Conservation (phyloP, 495 filamentous ascomycete species). For the Lentithecium fluviatile region DNA sequence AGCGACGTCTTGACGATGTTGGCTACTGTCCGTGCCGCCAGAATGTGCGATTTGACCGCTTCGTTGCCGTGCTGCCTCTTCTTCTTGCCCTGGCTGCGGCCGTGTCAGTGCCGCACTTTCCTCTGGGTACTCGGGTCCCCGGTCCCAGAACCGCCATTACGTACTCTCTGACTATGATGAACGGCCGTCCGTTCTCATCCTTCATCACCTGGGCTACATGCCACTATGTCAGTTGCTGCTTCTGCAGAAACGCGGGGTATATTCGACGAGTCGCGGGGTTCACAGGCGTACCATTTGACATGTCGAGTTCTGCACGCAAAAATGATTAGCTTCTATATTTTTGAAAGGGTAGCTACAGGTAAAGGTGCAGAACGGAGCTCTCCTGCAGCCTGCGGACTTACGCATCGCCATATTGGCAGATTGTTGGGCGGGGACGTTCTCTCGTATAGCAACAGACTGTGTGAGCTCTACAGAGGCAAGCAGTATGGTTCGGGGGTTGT, state of each 20-base stretch:
- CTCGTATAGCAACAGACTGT: constrained; percentile 21
- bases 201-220: constrained; percentile 67
- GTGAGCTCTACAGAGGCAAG: constrained; percentile 28
- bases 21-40: constrained; percentile 91
- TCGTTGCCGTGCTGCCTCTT: constrained; percentile 95
- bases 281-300: constrained; percentile 69
- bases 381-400: constrained; percentile 45
- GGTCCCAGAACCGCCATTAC: constrained; percentile 47
- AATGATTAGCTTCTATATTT: constrained; percentile 4
- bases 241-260: not conserved
- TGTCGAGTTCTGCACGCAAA: constrained; percentile 60
- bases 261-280: not conserved
- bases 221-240: constrained; percentile 24
- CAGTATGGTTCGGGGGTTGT: constrained; percentile 1
- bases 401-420: constrained; percentile 63
- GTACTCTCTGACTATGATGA: constrained; percentile 98
- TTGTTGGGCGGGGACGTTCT: too few relatives aligned
- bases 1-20: constrained; percentile 97
- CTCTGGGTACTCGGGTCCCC: not conserved
- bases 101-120: constrained; percentile 2
- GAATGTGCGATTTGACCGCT: constrained; percentile 95
- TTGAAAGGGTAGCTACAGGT: constrained; percentile 13
- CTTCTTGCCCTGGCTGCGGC: constrained; percentile 88
- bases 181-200: constrained; percentile 95
- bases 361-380: constrained; percentile 16